Evolutionary conservation across 768 basidiomycete genomes (phyloP), one percentile per base, ranked within the genome.

Genomic region (Tulasnella sp.): DNA sequence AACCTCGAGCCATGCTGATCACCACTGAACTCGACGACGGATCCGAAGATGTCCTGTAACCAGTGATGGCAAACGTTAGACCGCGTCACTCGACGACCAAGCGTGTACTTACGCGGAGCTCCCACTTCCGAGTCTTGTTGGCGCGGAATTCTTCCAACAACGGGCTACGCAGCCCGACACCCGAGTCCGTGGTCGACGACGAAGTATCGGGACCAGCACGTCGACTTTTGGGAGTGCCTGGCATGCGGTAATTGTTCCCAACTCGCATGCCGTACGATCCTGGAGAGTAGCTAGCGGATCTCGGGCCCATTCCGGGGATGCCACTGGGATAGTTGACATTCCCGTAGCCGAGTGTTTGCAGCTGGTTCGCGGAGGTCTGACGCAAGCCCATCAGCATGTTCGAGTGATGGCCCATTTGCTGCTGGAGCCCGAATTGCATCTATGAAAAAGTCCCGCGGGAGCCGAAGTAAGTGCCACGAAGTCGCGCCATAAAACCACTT

Each of bases 1-100:
- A 98, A 94, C 9, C 96, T 88, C n/a, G 95, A 97, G n/a, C 95
- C 96, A 75, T 95, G 91, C 78, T 97, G 95, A 80, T 98, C 96
- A 16, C 88, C 87, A 72, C 92, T 90, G 79, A 99, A 99, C 79
- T 98, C 96, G 44, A 92, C 89, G 70, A 96, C 80, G 78, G 91
- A 86, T 8, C 92, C 92, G 62, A 85, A 84, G 75, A 99, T 89
- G 77, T 96, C 94, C 96, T 98, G 74, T 22, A 44, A 22, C 9
- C 26, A 36, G 62, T 59, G 11, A 40, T 19, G 4, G 6, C 17
- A 14, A 8, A 17, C 0, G 1, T 14, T 16, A 22, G n/a, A 6
- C 3, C 11, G 22, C n/a, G 26, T n/a, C 35, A 40, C 14, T 29
- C 36, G 41, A 7, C 12, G 16, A 26, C 34, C 22, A 76, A 12